A percentile compares a stretch with the other conserved stretches of the same genome.
phyloP scores from a whole-genome alignment of 495 filamentous ascomycete species.

The Darksidea phi region DNA sequence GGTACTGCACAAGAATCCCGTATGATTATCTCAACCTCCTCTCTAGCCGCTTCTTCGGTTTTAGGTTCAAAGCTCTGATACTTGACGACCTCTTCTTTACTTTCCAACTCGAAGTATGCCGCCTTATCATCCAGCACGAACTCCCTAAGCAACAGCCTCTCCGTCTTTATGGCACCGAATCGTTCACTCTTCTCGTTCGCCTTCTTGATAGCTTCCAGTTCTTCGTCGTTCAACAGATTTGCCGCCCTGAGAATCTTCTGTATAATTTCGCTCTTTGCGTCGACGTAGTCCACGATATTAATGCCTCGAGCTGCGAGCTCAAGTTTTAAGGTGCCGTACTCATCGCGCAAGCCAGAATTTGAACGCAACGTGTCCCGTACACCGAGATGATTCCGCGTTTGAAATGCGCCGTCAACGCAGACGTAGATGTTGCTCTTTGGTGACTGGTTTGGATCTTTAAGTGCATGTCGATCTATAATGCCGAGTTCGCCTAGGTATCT shows the following conservation, averaged over 20 bases:
- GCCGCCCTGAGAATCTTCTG: constrained; percentile 28
- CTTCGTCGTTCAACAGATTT: constrained; percentile 23
- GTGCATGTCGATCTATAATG: constrained; percentile 26
- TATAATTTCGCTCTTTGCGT: constrained; percentile 26
- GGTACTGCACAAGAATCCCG: constrained; percentile 4
- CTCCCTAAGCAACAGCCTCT: constrained; percentile 25
- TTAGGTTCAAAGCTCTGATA: constrained; percentile 24
- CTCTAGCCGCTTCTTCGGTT: constrained; percentile 17
- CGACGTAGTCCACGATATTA: constrained; percentile 25
- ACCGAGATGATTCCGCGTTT: constrained; percentile 32
- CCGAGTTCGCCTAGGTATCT: constrained; percentile 31
- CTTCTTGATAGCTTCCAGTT: constrained; percentile 3
- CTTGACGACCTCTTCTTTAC: constrained; percentile 12
- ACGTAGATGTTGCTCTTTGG: constrained; percentile 34
- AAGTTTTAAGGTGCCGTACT: constrained; percentile 34
- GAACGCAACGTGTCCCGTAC: constrained; percentile 25
- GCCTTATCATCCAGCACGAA: constrained; percentile 22
- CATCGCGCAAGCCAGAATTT: constrained; percentile 25
- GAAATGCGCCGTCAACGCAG: constrained; percentile 26
- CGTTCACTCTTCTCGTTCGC: constrained; percentile 23
- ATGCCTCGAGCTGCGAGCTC: constrained; percentile 5
- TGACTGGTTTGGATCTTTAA: constrained; percentile 16
- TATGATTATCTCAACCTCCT: constrained; percentile 16
- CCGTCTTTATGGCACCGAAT: constrained; percentile 16
- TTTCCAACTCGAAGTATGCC: constrained; percentile 15